Conservation (phyloP, 208 protist genomes). For the Leishmania major region DNA sequence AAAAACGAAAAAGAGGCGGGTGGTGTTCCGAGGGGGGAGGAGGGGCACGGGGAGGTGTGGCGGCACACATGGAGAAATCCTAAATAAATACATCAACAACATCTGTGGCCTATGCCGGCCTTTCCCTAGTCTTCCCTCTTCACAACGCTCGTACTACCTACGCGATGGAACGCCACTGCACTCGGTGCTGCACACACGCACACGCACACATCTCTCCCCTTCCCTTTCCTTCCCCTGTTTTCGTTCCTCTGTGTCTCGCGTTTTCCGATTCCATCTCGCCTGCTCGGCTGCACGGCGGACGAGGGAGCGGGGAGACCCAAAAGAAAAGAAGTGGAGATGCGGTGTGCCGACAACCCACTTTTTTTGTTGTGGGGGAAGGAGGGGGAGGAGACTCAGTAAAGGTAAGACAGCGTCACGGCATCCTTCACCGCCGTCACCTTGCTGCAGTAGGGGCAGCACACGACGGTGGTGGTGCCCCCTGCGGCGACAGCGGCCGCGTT, state of each 20-base stretch:
- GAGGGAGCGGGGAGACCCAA: not conserved
- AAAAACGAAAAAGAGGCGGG: not conserved
- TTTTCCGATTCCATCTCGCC: not conserved
- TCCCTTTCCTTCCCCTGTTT: not conserved
- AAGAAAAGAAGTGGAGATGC: not conserved
- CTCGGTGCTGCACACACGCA: not conserved
- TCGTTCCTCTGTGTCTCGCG: not conserved
- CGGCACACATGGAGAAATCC: not conserved
- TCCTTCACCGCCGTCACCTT: conserved; percentile 38
- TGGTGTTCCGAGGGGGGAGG: conserved; percentile 10
- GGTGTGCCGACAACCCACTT: not conserved
- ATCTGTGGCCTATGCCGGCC: not conserved
- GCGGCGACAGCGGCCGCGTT: not conserved
- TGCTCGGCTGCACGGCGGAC: not conserved
- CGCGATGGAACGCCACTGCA: not conserved
- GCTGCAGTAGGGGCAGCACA: conserved; percentile 78
- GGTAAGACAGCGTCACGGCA: conserved; percentile 56
- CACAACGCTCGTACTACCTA: not conserved
- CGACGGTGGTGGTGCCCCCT: conserved; percentile 11
- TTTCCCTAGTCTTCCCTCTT: not conserved
- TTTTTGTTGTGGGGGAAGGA: too few species aligned
- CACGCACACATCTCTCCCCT: not conserved
- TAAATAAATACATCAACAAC: not conserved
- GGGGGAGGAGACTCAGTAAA: conserved; percentile 38
- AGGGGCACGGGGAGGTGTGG: not conserved